phyloP scores from a whole-genome alignment of 495 filamentous ascomycete genomes.

The Aspergillus steynii region DNA sequence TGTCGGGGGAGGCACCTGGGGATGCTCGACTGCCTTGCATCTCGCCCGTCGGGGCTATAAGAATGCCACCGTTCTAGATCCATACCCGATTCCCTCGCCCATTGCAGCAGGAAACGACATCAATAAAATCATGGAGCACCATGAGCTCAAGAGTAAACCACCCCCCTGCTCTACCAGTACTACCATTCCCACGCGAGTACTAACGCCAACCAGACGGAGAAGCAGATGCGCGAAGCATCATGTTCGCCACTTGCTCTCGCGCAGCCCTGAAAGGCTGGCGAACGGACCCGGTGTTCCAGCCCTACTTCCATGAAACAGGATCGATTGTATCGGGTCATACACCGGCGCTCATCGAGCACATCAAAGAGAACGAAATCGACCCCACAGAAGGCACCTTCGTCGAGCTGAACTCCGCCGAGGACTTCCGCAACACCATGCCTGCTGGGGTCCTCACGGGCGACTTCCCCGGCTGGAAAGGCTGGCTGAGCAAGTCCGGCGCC shows the following conservation, averaged over 20 bases:
- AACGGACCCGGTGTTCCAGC: constrained; percentile 47
- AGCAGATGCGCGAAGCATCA: constrained; percentile 32
- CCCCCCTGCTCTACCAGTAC: too few relatives aligned
- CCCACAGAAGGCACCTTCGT: constrained; percentile 27
- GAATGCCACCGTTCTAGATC: constrained; percentile 50
- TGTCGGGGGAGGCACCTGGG: constrained; percentile 53
- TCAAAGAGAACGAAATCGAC: constrained; percentile 36
- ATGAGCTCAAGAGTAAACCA: constrained; percentile 39
- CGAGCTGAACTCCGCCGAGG: constrained; percentile 35
- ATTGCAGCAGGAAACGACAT: constrained; percentile 57
- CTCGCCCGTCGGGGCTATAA: constrained; percentile 49
- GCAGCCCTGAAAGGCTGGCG: constrained; percentile 47
- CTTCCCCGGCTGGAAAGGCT: constrained; percentile 53
- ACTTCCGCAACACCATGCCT: constrained; percentile 54
- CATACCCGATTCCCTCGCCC: constrained; percentile 45
- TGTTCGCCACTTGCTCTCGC: constrained; percentile 35
- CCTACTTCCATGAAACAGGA: constrained; percentile 52
- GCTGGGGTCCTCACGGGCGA: constrained; percentile 49
- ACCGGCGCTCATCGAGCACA: constrained; percentile 34
- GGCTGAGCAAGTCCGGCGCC: constrained; percentile 39
- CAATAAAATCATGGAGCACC: constrained; percentile 57
- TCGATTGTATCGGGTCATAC: constrained; percentile 46
- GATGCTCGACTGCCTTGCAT: constrained; percentile 53
- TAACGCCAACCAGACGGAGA: constrained; percentile 9
- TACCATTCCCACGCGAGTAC: neutral